Evolutionary conservation across 78 protist genomes (phyloP).

Genomic region (Polysphondylium violaceum): DNA sequence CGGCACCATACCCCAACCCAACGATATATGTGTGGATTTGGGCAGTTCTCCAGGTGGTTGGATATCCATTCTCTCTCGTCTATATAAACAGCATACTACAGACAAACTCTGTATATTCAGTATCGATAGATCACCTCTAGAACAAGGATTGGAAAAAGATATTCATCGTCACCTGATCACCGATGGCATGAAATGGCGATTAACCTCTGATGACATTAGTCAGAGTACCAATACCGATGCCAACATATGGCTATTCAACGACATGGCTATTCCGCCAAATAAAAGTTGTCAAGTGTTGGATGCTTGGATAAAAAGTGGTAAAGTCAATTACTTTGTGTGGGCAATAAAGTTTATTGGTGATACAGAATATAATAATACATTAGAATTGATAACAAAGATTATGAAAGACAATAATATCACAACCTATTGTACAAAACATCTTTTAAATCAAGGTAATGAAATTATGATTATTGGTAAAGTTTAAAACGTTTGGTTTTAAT

Average conservation of each 20-base stretch:
- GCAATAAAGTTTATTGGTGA: constrained; percentile 44
- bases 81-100: neutral
- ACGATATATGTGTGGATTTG: constrained; percentile 14
- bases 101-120: neutral
- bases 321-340: constrained; percentile 31
- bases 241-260: constrained; percentile 58
- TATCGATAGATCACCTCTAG: constrained; percentile 18
- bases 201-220: no score
- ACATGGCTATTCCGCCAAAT: constrained; percentile 57
- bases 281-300: constrained; percentile 36
- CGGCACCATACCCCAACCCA: constrained; percentile 12
- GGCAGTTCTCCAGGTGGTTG: constrained; percentile 79
- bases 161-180: no score
- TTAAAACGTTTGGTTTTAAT: no score
- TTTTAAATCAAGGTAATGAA: constrained; percentile 73
- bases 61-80: constrained; percentile 14
- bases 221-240: neutral
- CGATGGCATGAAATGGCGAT: no score
- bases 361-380: neutral
- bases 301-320: constrained; percentile 7
- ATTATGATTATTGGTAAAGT: constrained; percentile 40
- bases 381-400: neutral
- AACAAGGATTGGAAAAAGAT: neutral
- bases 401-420: constrained; percentile 23
- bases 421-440: constrained; percentile 25